Base-by-base conservation (phyloP, 129 eudicot species). In the Gnaphalium uliginosum region DNA sequence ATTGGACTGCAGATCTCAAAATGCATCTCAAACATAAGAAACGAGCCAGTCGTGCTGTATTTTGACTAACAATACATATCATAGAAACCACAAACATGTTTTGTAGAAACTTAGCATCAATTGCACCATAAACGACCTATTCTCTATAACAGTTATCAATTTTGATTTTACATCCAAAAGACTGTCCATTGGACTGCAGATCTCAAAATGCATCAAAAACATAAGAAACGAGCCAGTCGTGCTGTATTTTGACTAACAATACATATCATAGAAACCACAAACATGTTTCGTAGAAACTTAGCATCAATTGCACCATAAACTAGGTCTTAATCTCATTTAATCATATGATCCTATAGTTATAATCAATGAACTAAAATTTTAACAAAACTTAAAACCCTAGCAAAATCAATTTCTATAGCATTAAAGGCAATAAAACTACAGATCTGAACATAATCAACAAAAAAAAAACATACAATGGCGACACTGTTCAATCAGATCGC, bases 371-470 rank as follows among this genome's bases (percentile, higher is more conserved):
- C 64, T 59, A 69, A 71, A 71, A 5, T 39, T 71, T 27, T n/a
- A 46, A 46, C 53, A 46, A 14, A 46, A 46, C 53, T 14, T 46
- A 0, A 46, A 14, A 46, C 53, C n/a, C 53, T 46, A 46, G 53
- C n/a, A 46, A 30, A 21, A 23, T 8, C 64, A 58, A 22, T 58
- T 46, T 46, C 53, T 57, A 66, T 15, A 79, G 8, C 46, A 66
- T 37, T 68, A 46, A 56, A 66, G 66, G 41, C 43, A 56, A 63
- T 13, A 37, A 68, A 59, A 24, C 69, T 35, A 73, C 79, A 58
- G 83, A 80, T 80, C 79, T 74, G 43, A 46, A 46, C 18, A 46
- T 46, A 46, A n/a, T n/a, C n/a, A n/a, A n/a, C n/a, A n/a, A n/a
- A n/a, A n/a, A n/a, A 13, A 43, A 46, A 46, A 46, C 53, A 46